Conservation (phyloP, 2,329 filamentous ascomycete genomes). For the Colletotrichum camelliae region DNA sequence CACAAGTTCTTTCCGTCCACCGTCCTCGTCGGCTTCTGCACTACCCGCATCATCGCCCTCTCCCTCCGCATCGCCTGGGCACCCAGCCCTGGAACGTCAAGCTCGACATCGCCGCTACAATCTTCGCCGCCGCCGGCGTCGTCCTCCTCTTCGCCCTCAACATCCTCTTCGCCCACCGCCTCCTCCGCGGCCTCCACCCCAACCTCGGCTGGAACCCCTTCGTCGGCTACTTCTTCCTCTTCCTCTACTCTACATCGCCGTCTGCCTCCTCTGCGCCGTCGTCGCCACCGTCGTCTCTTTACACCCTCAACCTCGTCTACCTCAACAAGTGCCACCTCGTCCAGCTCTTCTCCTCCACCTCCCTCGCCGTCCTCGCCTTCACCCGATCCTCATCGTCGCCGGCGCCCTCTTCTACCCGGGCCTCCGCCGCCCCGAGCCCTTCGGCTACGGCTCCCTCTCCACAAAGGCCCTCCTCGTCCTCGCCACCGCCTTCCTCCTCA, state of each 20-base stretch:
- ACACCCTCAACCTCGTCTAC: slow-evolving; percentile 61
- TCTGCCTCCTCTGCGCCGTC: slow-evolving; percentile 71
- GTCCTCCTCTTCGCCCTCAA: slow-evolving; percentile 80
- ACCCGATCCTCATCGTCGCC: slow-evolving; percentile 65
- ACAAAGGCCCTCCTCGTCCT: slow-evolving; percentile 72
- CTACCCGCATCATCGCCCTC: slow-evolving; percentile 58
- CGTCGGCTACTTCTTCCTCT: slow-evolving; percentile 57
- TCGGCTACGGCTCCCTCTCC: slow-evolving; percentile 68
- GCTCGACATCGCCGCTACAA: slow-evolving; percentile 63
- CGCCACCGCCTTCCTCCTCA: slow-evolving; percentile 62
- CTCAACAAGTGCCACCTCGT: slow-evolving; percentile 63
- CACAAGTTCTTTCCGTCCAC: slow-evolving; percentile 67
- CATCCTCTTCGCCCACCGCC: slow-evolving; percentile 76
- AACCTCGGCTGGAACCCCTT: slow-evolving; percentile 69
- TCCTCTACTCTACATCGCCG: slow-evolving; percentile 63
- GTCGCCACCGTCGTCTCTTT: slow-evolving; percentile 67
- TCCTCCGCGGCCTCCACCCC: slow-evolving; percentile 77
- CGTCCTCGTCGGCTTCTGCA: slow-evolving; percentile 63
- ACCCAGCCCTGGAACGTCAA: slow-evolving; percentile 40
- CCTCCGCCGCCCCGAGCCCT: slow-evolving; percentile 49
- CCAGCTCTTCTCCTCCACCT: slow-evolving; percentile 70
- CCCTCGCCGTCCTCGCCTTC: slow-evolving; percentile 65
- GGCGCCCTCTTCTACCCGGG: slow-evolving; percentile 41
- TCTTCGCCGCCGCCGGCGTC: slow-evolving; percentile 77
- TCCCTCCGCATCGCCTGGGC: slow-evolving; percentile 58